Conservation (phyloP, 148 eudicot species). For the Rhododendron simsii region DNA sequence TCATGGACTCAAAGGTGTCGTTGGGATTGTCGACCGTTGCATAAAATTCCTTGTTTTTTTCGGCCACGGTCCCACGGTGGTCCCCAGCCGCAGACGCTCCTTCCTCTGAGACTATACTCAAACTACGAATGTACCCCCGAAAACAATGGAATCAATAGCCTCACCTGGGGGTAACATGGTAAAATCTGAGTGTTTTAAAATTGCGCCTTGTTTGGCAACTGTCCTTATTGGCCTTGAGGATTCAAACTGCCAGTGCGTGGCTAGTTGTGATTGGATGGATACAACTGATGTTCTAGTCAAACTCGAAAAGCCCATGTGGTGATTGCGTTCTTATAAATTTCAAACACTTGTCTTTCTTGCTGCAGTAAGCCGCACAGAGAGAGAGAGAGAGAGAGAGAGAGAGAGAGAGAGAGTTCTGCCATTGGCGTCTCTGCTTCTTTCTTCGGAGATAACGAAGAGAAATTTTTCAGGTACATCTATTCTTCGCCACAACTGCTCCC, state of each 20-base stretch:
- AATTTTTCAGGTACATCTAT: not conserved
- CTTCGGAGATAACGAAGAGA: not conserved
- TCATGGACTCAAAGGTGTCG: not conserved
- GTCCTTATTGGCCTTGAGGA: not conserved
- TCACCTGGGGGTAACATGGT: not conserved
- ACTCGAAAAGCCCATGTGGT: not conserved
- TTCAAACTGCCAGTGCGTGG: not conserved
- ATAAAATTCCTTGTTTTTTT: not conserved
- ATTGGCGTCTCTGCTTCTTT: conserved; percentile 1
- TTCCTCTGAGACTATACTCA: not conserved
- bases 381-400: conserved; percentile 10
- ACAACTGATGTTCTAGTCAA: not conserved
- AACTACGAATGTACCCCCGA: not conserved
- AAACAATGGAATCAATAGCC: not conserved
- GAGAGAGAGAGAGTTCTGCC: not conserved
- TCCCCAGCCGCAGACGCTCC: not conserved
- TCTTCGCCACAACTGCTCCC: not conserved
- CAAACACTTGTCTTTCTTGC: not conserved
- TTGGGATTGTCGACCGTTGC: conserved; percentile 9
- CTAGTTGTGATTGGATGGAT: not conserved
- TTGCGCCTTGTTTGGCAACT: not conserved
- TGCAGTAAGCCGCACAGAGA: not conserved
- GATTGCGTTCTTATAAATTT: not conserved
- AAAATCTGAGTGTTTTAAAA: not conserved
- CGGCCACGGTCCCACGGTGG: not conserved